Evolutionary conservation across 2,329 filamentous ascomycete genomes (phyloP), one percentile per base, ranked within the genome.

Genomic region (Stemphylium vesicarium): DNA sequence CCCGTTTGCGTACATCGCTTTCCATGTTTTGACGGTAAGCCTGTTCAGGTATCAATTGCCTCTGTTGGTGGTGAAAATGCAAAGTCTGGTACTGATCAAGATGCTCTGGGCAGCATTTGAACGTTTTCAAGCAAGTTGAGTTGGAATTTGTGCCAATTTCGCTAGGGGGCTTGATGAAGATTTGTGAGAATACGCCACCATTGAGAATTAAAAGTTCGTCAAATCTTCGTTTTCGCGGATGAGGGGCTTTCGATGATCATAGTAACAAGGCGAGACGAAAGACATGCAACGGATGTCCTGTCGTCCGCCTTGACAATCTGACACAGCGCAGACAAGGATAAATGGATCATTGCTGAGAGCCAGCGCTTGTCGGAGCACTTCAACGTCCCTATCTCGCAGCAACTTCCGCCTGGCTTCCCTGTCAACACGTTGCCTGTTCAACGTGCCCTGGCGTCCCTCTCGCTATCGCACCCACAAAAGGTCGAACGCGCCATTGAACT

Each of bases 1-100:
- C 56, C 85, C 85, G 0, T 87, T 88, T 69, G 82, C 78, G 1
- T 87, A 87, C 63, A 77, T 86, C 52, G 85, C 81, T 2, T 87
- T 85, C 66, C 80, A 83, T 63, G 72, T 85, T 31, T 69, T 83
- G 20, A 76, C 78, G 67, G 84, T 85, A 74, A 60, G 81, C 70
- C 29, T 18, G 15, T 20, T 20, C 15, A 16, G 15, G 6, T 8
- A 8, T n/a, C 15, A 18, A 16, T 4, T 9, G 35, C 20, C 20
- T 20, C 20, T 20, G 20, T 20, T 20, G 35, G 7, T 4, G 15
- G 8, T 37, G 15, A 12, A 37, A 16, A 12, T 37, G 35, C 10
- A 11, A 13, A 37, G 35, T 20, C 20, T 37, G 35, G 15, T 20
- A 12, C 18, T 18, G 4, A 26, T 49, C 12, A 37, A 18, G 36